Conservation (phyloP, 768 basidiomycete genomes). For the Pulveroboletus ravenelii region DNA sequence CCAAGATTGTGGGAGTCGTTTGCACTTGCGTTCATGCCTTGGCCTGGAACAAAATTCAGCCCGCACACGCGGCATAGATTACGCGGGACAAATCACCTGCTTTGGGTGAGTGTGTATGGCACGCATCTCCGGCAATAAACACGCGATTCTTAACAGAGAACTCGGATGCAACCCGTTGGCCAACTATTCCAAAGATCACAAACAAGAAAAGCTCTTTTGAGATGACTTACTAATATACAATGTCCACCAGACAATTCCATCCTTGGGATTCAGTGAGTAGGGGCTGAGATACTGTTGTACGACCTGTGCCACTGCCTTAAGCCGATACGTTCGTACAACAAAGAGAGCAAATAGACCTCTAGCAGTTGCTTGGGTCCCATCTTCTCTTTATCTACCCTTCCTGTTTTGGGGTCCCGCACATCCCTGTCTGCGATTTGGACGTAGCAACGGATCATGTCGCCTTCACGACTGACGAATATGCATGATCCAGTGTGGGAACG, state of each 20-base stretch:
- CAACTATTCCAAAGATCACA: slow-evolving; percentile 32
- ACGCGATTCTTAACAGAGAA: slow-evolving; percentile 45
- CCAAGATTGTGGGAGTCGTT: slow-evolving; percentile 51
- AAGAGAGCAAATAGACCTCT: slow-evolving; percentile 18
- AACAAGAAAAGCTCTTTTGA: background rate
- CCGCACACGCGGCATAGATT: background rate
- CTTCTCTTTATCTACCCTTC: slow-evolving; percentile 37
- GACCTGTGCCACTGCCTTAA: slow-evolving; percentile 20
- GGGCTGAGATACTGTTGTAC: slow-evolving; percentile 39
- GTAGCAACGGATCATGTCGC: slow-evolving; percentile 45
- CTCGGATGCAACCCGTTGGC: slow-evolving; percentile 50
- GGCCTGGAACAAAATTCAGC: slow-evolving; percentile 34
- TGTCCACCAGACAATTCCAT: slow-evolving; percentile 47
- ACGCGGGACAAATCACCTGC: slow-evolving; percentile 27
- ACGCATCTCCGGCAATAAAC: slow-evolving; percentile 56
- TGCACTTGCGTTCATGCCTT: slow-evolving; percentile 52
- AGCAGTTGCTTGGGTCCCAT: slow-evolving; percentile 39
- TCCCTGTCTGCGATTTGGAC: slow-evolving; percentile 44
- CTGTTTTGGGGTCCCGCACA: slow-evolving; percentile 34
- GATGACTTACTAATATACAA: slow-evolving; percentile 40
- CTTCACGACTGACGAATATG: slow-evolving; percentile 51
- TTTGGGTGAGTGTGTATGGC: slow-evolving; percentile 43
- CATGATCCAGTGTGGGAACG: slow-evolving; percentile 48
- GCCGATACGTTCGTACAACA: background rate
- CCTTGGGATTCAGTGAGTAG: slow-evolving; percentile 30